phyloP scores from a whole-genome alignment of 2,329 filamentous ascomycete genomes.

The Xylariomycetidae sp. region DNA sequence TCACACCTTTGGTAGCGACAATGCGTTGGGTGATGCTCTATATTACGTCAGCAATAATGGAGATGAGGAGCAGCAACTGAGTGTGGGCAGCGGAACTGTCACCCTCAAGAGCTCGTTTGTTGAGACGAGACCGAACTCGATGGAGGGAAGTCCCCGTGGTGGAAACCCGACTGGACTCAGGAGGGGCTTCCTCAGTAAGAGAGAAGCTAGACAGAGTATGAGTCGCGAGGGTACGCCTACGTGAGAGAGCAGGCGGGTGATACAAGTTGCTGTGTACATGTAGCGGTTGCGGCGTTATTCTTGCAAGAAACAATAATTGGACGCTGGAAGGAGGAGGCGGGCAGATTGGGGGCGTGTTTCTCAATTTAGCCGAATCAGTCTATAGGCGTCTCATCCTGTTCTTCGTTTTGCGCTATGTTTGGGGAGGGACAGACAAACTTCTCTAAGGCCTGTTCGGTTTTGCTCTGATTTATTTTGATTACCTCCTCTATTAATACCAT shows the following conservation, averaged over 20 bases:
- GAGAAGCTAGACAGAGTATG: conserved; percentile 13
- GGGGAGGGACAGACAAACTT: too few relatives aligned
- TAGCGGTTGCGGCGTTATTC: background rate
- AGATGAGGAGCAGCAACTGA: conserved; percentile 67
- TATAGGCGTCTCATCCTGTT: too few relatives aligned
- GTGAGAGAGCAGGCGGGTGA: background rate
- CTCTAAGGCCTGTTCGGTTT: too few relatives aligned
- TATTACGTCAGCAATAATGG: conserved; percentile 87
- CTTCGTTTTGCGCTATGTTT: too few relatives aligned
- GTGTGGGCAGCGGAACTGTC: conserved; percentile 68
- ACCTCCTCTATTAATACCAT: too few relatives aligned
- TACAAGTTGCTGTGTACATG: background rate
- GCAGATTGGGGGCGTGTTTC: too few relatives aligned
- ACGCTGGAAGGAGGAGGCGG: too few relatives aligned
- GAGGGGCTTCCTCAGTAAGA: conserved; percentile 25
- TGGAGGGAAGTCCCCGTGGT: conserved; percentile 16
- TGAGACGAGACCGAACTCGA: conserved; percentile 37
- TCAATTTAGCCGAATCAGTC: too few relatives aligned
- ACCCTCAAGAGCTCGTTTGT: conserved; percentile 70
- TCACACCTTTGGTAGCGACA: conserved; percentile 76
- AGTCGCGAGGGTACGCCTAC: conserved; percentile 21
- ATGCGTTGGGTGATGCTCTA: conserved; percentile 76
- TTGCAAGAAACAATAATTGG: background rate
- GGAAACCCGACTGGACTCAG: conserved; percentile 13
- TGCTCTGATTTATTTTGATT: too few relatives aligned